These are phyloP conservation scores for Yarrowia sp. DNA, from an alignment of 805 yeast genomes.

Conservation along the genomic window DNA sequence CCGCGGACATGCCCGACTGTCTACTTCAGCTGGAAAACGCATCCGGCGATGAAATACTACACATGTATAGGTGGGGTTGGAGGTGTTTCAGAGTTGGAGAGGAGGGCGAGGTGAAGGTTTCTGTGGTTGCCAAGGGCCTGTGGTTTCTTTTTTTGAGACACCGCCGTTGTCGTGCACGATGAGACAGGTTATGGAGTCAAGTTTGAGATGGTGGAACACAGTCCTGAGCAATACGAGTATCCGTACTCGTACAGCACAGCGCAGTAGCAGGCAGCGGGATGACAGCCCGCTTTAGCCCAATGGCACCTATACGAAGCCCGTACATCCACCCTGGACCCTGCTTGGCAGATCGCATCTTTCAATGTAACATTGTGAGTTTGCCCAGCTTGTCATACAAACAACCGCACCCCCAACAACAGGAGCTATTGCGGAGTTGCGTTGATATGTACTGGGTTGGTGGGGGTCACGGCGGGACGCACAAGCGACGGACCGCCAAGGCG, in stretches of 20 bases:
- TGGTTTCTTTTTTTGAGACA: constrained; percentile 18
- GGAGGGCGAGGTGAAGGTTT: constrained; percentile 12
- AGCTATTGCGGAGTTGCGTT: background rate
- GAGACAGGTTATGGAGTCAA: constrained; percentile 10
- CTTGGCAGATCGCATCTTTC: constrained; percentile 9
- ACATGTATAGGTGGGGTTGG: constrained; percentile 1
- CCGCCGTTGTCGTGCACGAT: constrained; percentile 15
- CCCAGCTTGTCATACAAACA: background rate
- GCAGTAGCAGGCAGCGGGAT: too few relatives aligned
- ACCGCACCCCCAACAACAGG: constrained; percentile 3
- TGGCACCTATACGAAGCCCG: constrained; percentile 5
- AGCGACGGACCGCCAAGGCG: constrained; percentile 21
- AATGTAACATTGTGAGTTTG: constrained; percentile 23
- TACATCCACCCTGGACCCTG: constrained; percentile 24
- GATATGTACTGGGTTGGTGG: constrained; percentile 12
- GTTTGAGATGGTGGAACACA: too few relatives aligned
- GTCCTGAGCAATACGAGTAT: too few relatives aligned
- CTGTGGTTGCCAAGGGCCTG: constrained; percentile 8
- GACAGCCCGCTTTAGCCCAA: too few relatives aligned
- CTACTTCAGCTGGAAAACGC: background rate
- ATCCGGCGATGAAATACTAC: constrained; percentile 16
- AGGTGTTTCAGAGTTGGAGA: constrained; percentile 4
- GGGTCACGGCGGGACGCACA: constrained; percentile 2
- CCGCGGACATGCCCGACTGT: background rate
- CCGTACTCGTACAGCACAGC: too few relatives aligned